Percentiles rank a stretch among this genome's conserved stretches.
These are phyloP conservation scores for Penicillium vulpinum DNA, from an alignment of 2,329 filamentous ascomycete genomes.

Conservation along the genomic window DNA sequence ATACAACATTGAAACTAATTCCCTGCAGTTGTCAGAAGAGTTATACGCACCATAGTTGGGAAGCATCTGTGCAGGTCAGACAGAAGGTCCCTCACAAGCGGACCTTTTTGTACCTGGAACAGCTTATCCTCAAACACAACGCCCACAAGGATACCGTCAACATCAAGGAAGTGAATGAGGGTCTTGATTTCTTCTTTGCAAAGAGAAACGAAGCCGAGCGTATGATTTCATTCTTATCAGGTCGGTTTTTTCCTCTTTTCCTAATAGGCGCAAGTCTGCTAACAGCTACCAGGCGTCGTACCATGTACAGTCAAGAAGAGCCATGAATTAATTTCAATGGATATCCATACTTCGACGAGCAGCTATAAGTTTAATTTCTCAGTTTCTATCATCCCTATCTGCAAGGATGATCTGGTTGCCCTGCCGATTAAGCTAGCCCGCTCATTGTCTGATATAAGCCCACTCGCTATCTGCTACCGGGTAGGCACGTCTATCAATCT, in stretches of 20 bases:
- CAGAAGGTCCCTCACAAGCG: conserved; percentile 98
- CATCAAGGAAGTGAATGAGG: conserved; percentile 95
- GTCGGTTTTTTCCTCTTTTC: not conserved
- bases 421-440: conserved; percentile 87
- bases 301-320: conserved; percentile 79
- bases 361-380: conserved; percentile 96
- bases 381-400: conserved; percentile 84
- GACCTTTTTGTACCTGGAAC: conserved; percentile 79
- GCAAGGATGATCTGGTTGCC: conserved; percentile 95
- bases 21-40: not conserved
- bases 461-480: conserved; percentile 79
- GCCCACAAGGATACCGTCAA: conserved; percentile 94
- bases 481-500: conserved; percentile 89
- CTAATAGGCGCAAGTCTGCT: not conserved
- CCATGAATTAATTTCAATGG: conserved; percentile 91
- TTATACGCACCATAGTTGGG: conserved; percentile 67
- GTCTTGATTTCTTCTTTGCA: conserved; percentile 88
- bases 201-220: not conserved
- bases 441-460: conserved; percentile 81
- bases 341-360: conserved; percentile 85
- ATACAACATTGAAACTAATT: too few relatives aligned
- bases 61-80: conserved; percentile 87
- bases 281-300: conserved; percentile 51
- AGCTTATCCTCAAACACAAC: conserved; percentile 90
- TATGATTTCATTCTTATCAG: not conserved